Evolutionary conservation across 2,329 filamentous ascomycete species (phyloP).

Genomic region (Furcasterigmium sp.): DNA sequence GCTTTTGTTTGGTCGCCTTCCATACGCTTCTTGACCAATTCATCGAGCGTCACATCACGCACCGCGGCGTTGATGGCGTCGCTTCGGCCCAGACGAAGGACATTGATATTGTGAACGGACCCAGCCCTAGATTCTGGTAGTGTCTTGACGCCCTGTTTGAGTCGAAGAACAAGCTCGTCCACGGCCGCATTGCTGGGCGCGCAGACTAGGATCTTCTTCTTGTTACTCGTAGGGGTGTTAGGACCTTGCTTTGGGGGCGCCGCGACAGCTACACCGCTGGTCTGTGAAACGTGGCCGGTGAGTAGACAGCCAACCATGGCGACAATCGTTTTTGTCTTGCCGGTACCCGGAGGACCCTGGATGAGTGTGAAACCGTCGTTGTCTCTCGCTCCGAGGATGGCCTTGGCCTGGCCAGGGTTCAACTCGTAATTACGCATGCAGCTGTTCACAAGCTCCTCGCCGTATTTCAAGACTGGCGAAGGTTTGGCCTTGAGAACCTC

Average conservation of each 20-base stretch:
- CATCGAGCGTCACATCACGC: slow-evolving; percentile 86
- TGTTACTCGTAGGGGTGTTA: slow-evolving; percentile 39
- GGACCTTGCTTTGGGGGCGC: slow-evolving; percentile 21
- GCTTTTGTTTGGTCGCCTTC: slow-evolving; percentile 54
- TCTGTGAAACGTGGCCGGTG: slow-evolving; percentile 47
- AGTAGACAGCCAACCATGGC: slow-evolving; percentile 90
- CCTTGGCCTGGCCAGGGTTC: slow-evolving; percentile 84
- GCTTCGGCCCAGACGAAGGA: slow-evolving; percentile 82
- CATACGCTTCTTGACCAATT: slow-evolving; percentile 74
- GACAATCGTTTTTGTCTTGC: slow-evolving; percentile 97
- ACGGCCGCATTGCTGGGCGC: slow-evolving; percentile 98
- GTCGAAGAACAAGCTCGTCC: slow-evolving; percentile 87
- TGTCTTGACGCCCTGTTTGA: slow-evolving; percentile 83
- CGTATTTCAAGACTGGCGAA: slow-evolving; percentile 79
- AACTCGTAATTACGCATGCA: slow-evolving; percentile 75
- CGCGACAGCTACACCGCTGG: slow-evolving; percentile 30
- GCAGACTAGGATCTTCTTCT: slow-evolving; percentile 93
- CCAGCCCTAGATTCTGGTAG: slow-evolving; percentile 47
- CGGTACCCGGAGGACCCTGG: slow-evolving; percentile 91
- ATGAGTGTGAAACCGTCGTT: slow-evolving; percentile 97
- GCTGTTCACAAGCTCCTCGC: slow-evolving; percentile 63
- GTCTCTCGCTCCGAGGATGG: slow-evolving; percentile 84
- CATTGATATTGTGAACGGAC: slow-evolving; percentile 68
- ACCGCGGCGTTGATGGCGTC: slow-evolving; percentile 91
- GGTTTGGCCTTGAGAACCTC: slow-evolving; percentile 88